Base-by-base conservation (phyloP, 108 stramenopile genomes). In the Discostella stelligeroides region DNA sequence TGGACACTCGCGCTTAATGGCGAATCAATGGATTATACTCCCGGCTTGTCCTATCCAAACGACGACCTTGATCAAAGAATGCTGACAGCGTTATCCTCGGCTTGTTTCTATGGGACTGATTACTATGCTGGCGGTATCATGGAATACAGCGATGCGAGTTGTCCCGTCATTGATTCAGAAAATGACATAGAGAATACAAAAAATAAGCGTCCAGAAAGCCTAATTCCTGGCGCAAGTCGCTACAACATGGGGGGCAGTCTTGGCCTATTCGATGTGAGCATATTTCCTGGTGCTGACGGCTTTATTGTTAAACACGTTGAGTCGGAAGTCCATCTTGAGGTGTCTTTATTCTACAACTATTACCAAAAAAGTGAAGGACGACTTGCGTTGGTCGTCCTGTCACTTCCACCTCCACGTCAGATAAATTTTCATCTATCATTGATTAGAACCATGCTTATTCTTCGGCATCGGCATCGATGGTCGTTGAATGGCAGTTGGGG, bases 1-100 rank as follows among this genome's bases (percentile, higher is more conserved):
- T 93, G 89, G 88, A 51, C 85, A 11, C 79, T 63, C 45, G 89
- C 92, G 20, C 73, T 90, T 45, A 73, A 90, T 67, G 92, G 92
- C 59, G 84, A 88, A 24, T 61, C 65, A n/a, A 7, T 86, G 12
- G 89, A 93, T 39, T 93, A 93, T 54, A 73, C 24, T 73, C 60
- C 38, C n/a, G 48, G 20, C 29, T 40, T n/a, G 14, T 56, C 25
- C n/a, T n/a, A n/a, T 29, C 23, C 66, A 50, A 71, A 48, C 12
- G 48, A 30, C 15, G 47, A 15, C 62, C 43, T 28, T 48, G 75
- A 74, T 70, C 25, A 47, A 38, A 45, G 76, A 75, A 62, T 66
- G 72, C 46, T 81, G 11, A 79, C 85, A 54, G 81, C 91, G 23
- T 55, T 86, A 0, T 75, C 78, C 45, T 84, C 87, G 23, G 57